Base-by-base conservation (phyloP, 768 basidiomycete species). In the Goffeauzyma gilvescens region DNA sequence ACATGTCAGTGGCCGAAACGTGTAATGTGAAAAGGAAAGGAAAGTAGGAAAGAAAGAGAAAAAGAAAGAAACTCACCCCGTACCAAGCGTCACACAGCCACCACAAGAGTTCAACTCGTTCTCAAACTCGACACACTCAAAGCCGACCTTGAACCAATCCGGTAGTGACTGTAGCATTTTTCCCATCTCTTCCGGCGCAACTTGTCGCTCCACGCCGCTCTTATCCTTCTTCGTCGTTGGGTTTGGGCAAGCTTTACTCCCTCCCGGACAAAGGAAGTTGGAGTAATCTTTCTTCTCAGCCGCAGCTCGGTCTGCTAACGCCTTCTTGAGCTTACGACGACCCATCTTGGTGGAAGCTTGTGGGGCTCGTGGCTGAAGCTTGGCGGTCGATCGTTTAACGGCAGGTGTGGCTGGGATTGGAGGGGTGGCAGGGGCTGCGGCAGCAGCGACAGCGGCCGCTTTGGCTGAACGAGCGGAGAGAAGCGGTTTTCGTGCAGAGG, bases 81-180 rank as follows among this genome's bases (percentile, higher is more conserved):
- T 20, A 24, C 60, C 61, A 13, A 65, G 45, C 4, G 53, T 51
- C 22, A 59, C 46, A 51, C 64, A 65, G 14, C 62, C 64, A 15
- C 64, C 64, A 48, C 64, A 65, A 32, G 51, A 56, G 22, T 55
- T 57, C 38, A 57, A 42, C 42, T 65, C 64, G n/a, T 50, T 53
- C 18, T 54, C 57, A n/a, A 59, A 36, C 25, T 64, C 62, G 25
- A 63, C 44, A 40, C 64, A 65, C 44, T 65, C 64, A 46, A 65
- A 65, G 10, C 62, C 64, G 20, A 59, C 45, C 35, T 51, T 60
- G 54, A 65, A 63, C 62, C 64, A 65, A 42, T 61, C 58, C 25
- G 58, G 56, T 27, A 65, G 33, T 9, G 45, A 51, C 23, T 55
- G 51, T 33, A 65, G 43, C 27, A 50, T 43, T 13, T 14, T 33